A percentile compares a stretch with the other conserved stretches of the same genome.
phyloP scores from a whole-genome alignment of 108 stramenopile genomes.

The Cyclotella choctawhatcheeana region DNA sequence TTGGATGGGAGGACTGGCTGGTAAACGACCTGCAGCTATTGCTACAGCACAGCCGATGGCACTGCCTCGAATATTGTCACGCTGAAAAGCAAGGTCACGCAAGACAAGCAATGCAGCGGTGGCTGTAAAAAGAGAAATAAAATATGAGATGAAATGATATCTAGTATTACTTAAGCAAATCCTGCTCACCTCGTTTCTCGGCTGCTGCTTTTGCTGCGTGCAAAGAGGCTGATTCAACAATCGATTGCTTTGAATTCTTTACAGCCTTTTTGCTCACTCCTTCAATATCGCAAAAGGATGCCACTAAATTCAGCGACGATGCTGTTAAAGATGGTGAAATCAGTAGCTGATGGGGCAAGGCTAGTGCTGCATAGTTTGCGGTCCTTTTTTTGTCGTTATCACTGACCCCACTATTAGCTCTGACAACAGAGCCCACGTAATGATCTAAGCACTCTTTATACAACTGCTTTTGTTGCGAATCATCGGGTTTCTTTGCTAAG shows the following conservation, averaged over 20 bases:
- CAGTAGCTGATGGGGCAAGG: slow-evolving; percentile 60
- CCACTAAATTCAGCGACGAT: slow-evolving; percentile 60
- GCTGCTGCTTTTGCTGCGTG: slow-evolving; percentile 84
- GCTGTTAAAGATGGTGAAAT: slow-evolving; percentile 59
- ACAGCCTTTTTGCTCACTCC: slow-evolving; percentile 77
- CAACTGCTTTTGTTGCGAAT: slow-evolving; percentile 18
- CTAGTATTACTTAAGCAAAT: not conserved
- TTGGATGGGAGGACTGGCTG: slow-evolving; percentile 68
- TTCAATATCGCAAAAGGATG: slow-evolving; percentile 83
- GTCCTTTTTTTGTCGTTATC: slow-evolving; percentile 69
- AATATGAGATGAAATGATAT: not conserved
- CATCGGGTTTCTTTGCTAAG: slow-evolving; percentile 26
- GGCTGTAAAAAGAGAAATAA: slow-evolving; percentile 44
- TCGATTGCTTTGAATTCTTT: slow-evolving; percentile 70
- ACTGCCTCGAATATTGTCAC: slow-evolving; percentile 47
- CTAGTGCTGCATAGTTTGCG: slow-evolving; percentile 53
- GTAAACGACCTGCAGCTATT: slow-evolving; percentile 78
- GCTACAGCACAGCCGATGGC: slow-evolving; percentile 77
- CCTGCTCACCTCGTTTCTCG: slow-evolving; percentile 61
- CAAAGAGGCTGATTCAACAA: slow-evolving; percentile 72
- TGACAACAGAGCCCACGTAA: slow-evolving; percentile 64
- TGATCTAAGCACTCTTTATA: slow-evolving; percentile 72
- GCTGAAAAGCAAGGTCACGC: slow-evolving; percentile 81
- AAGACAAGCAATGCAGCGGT: slow-evolving; percentile 75
- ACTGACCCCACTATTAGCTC: slow-evolving; percentile 66